Evolutionary conservation across 345 rosid species (phyloP), one percentile per base, ranked within the genome.

Genomic region (Pistacia atlantica): DNA sequence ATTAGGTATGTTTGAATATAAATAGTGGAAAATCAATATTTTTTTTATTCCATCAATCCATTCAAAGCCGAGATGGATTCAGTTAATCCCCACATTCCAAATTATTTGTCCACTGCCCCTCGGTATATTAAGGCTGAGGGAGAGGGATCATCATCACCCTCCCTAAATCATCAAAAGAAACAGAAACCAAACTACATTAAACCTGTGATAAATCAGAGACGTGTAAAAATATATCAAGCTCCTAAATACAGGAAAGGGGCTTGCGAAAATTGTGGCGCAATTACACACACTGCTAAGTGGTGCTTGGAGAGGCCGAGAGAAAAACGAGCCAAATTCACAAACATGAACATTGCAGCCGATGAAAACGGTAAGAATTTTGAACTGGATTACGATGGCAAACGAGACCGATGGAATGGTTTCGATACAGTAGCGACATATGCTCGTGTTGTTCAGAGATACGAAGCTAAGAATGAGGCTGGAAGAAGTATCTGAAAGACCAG

Each of bases 321-420:
- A 74, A 78, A 75, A 13, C 91, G 95, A 68, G 95, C 93, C 8
- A 86, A 79, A 73, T 86, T 80, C 87, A 92, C 95, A 3, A 91
- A 67, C 82, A 91, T 72, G 81, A 85, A 83, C 81, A 92, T 94
- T 72, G 97, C 93, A 22, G 89, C 97, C 17, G 93, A 92, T 84
- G 97, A 94, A 77, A 90, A 92, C 72, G 79, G 88, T 66, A 95
- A 92, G 77, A 84, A 85, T 1, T 86, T 92, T 77, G 95, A 91
- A 79, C 89, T 94, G 28, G 92, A 91, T 69, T 92, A 94, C 66
- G 97, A 94, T 78, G 98, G 97, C 2, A 94, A 94, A 77, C 86
- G 94, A 59, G 98, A 94, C 52, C 55, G 94, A 14, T 94, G 95
- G 97, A 94, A 92, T 79, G 97, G 95, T 54, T 91, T 82, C 73